phyloP scores from a whole-genome alignment of 495 filamentous ascomycete genomes.

The Trichoderma asperelloides region DNA sequence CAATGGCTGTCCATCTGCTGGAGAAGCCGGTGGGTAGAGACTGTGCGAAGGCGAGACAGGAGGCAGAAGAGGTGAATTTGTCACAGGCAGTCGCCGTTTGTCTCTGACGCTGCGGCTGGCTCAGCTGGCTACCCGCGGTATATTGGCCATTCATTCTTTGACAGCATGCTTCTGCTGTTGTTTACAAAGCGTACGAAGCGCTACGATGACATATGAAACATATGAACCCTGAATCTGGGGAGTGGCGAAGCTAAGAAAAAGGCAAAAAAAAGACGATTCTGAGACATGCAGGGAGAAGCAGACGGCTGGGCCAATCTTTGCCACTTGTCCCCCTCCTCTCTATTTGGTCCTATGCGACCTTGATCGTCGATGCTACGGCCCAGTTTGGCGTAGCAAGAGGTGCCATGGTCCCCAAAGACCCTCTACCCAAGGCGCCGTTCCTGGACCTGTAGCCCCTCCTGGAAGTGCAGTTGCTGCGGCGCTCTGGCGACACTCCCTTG shows the following conservation, averaged over 20 bases:
- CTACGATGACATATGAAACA: not conserved
- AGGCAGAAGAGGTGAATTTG: not conserved
- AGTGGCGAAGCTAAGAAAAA: not conserved
- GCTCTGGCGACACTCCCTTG: not conserved
- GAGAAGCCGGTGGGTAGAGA: not conserved
- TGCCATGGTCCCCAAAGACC: not conserved
- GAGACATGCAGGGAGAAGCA: not conserved
- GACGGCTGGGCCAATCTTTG: not conserved
- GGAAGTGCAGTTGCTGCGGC: not conserved
- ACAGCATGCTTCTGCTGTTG: not conserved
- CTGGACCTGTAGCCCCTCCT: not conserved
- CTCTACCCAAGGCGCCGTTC: not conserved
- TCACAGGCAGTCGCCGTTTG: not conserved
- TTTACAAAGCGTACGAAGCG: not conserved
- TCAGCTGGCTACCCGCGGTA: not conserved
- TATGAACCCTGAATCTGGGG: not conserved
- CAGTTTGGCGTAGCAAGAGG: not conserved
- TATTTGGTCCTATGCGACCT: not conserved
- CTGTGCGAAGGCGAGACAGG: not conserved
- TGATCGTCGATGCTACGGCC: conserved; percentile 1
- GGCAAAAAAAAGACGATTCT: not conserved
- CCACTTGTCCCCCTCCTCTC: not conserved
- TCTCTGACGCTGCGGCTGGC: not conserved
- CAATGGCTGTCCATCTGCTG: not conserved
- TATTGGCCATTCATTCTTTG: conserved; percentile 1